A percentile compares a stretch with the other conserved stretches of the same genome.
Conservation (phyloP, 2,329 filamentous ascomycete genomes). For the Penicillium carneum region DNA sequence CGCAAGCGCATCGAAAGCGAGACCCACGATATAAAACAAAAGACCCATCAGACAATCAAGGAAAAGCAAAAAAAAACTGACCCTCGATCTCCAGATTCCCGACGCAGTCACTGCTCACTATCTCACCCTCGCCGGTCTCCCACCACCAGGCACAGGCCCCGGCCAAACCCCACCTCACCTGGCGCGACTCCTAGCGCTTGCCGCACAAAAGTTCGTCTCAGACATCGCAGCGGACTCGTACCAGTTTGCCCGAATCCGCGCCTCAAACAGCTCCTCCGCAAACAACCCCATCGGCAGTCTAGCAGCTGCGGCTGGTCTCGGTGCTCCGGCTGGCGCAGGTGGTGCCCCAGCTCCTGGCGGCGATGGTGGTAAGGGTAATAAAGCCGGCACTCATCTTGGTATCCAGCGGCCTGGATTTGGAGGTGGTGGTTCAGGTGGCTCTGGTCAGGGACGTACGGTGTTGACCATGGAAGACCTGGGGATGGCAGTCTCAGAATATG, state of each 20-base stretch:
- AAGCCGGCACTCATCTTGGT: conserved; percentile 67
- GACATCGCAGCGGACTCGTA: conserved; percentile 97
- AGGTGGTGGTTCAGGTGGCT: conserved; percentile 86
- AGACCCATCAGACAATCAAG: not conserved
- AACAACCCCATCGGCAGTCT: conserved; percentile 92
- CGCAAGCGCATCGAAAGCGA: not conserved
- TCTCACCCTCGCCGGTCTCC: conserved; percentile 91
- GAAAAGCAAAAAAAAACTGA: conserved; percentile 20
- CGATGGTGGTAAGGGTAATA: conserved; percentile 50
- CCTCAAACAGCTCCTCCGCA: conserved; percentile 82
- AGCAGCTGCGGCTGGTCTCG: conserved; percentile 68
- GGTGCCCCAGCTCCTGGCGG: conserved; percentile 57
- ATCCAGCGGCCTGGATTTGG: conserved; percentile 81
- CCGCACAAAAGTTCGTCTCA: conserved; percentile 98
- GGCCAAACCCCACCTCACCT: conserved; percentile 80
- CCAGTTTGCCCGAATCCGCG: conserved; percentile 93
- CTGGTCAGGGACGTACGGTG: conserved; percentile 83
- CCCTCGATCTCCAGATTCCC: conserved; percentile 73
- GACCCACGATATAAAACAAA: not conserved
- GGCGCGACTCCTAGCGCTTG: conserved; percentile 89
- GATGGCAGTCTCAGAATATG: conserved; percentile 97
- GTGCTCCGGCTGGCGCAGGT: conserved; percentile 64
- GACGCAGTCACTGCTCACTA: conserved; percentile 98
- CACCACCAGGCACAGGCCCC: conserved; percentile 82
- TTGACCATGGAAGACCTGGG: conserved; percentile 98